Conservation (phyloP, 1,139 yeast genomes). For the Sugiyamaella grinbergsii region DNA sequence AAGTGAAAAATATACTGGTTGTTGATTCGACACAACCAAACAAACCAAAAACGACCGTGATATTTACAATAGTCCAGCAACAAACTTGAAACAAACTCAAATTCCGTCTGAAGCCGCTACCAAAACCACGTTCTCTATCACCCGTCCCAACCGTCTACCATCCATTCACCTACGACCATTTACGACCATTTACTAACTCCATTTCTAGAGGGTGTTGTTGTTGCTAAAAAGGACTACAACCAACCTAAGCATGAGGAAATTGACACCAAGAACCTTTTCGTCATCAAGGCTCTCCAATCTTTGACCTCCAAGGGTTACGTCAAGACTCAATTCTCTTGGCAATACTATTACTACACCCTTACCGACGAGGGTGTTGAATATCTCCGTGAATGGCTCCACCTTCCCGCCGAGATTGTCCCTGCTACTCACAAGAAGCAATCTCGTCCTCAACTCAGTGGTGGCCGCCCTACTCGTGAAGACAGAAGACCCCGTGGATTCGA, state of each 20-base stretch:
- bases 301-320: conserved; percentile 98
- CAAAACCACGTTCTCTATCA: no score
- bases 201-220: conserved; percentile 90
- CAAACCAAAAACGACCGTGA: no score
- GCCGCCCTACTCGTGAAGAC: conserved; percentile 36
- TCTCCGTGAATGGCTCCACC: conserved; percentile 97
- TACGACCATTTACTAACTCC: conserved; percentile 9
- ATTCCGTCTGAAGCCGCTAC: no score
- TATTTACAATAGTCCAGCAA: no score
- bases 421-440: conserved; percentile 96
- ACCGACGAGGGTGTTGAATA: conserved; percentile 99
- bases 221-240: conserved; percentile 98
- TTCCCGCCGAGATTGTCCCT: conserved; percentile 98
- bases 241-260: conserved; percentile 98
- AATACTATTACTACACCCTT: conserved; percentile 99
- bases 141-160: no score
- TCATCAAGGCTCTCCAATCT: conserved; percentile 99
- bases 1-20: not conserved
- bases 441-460: conserved; percentile 65
- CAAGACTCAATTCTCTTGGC: conserved; percentile 99
- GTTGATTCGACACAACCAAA: not conserved
- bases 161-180: no score
- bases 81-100: no score
- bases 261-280: conserved; percentile 96
- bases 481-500: conserved; percentile 43